Evolutionary conservation across 2,329 filamentous ascomycete genomes (phyloP), one percentile per base, ranked within the genome.

Genomic region (Drechslerella dactyloides): DNA sequence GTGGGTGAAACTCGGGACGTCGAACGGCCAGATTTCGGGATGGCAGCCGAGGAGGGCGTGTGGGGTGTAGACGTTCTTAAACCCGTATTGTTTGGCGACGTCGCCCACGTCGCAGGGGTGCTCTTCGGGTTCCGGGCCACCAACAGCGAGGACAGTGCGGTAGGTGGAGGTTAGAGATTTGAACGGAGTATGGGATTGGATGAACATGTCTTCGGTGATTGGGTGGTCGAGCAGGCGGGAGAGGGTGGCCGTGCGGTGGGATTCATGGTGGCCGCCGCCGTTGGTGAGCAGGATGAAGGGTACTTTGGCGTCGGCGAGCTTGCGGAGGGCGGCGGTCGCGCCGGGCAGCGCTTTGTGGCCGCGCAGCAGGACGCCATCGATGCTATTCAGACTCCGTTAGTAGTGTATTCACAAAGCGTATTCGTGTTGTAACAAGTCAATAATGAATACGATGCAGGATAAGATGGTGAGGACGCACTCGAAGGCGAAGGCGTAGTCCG

Each of bases 231-330:
- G 84, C 75, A 86, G 87, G 48, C 84, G 79, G 75, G 85, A 87
- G 59, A 96, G 83, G 72, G 93, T 89, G 6, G 82, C 82, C 30
- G 91, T 89, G 17, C 91, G 86, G 68, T 90, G 87, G 1, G 82
- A 82, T 80, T 97, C 93, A 74, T 87, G 86, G 78, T 89, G 91
- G 66, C 94, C 94, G 46, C 94, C 94, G 76, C 94, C 94, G 80
- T 99, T 99, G 69, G 94, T 99, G 74, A 99, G 84, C 35, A 99
- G 86, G 77, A 99, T 93, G 81, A 96, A 97, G 11, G 93, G 93
- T 51, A 97, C 91, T 52, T 85, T 83, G 77, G 92, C 84, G 52
- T 84, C 81, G 75, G 92, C 87, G 19, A 97, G 87, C 77, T 87
- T 89, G 30, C 83, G 82, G 19, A 99, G 84, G 13, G 92, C 85